Base-by-base conservation (phyloP, 192 early-diverging fungal species). In the Piromyces finnis region DNA sequence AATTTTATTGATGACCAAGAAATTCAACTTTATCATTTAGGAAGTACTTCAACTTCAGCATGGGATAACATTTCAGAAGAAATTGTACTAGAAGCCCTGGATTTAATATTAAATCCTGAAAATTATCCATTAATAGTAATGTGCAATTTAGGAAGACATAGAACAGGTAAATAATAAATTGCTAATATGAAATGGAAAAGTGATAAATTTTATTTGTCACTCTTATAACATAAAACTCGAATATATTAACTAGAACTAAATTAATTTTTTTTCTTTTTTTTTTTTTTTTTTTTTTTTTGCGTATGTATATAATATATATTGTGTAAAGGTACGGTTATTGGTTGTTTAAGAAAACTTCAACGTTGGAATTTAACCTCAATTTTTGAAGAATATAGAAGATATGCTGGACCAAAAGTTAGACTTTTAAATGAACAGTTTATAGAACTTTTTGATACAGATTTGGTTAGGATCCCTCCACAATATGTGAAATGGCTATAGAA, bases 1-100 rank as follows among this genome's bases (percentile, higher is more conserved):
- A 94, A 98, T 86, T 99, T 99, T 86, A 92, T 99, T 77, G 96
- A 99, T 82, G 98, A 99, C 87, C 98, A 99, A 85, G 97, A 99
- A 77, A 96, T 97, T 77, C 86, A 94, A 79, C 86, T 98, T 78
- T 92, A 97, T 80, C 96, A 99, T 77, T 84, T 99, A 51, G 97
- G 97, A 0, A 89, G 92, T 28, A 89, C 92, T 9, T 89, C 94
- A 18, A 90, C 91, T 81, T 97, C 95, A 83, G 94, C 98, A 28
- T 98, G 94, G 90, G 98, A 99, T 84, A 96, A 96, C 18, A 96
- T 99, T 28, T 97, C 96, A 16, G 98, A 99, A 83, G 98, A 99
- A 85, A 93, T 95, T 35, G 95, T 97, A 15, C 18, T 51, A 7
- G 41, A 51, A 51, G 41, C 41, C 0, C 22, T 51, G 22, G 41